A percentile compares a stretch with the other conserved stretches of the same genome.
phyloP scores from a whole-genome alignment of 2,329 filamentous ascomycete genomes.

The Stachybotrys echinatus region DNA sequence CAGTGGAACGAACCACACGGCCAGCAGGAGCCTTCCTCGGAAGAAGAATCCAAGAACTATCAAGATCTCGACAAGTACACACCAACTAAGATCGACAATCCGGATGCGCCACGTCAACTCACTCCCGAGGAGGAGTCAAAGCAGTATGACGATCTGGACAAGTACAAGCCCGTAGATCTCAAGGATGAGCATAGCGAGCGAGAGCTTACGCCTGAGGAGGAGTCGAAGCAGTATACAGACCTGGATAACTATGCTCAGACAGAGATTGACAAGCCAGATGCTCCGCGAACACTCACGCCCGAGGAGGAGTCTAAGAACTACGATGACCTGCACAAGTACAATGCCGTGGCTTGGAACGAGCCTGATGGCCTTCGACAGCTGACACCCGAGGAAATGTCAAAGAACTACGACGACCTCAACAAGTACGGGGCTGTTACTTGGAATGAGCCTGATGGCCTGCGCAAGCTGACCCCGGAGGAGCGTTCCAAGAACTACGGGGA shows the following conservation, averaged over 20 bases:
- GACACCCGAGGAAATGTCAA: slow-evolving; percentile 17
- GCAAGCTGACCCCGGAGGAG: slow-evolving; percentile 21
- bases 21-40: slow-evolving; percentile 6
- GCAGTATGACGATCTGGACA: slow-evolving; percentile 29
- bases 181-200: slow-evolving; percentile 19
- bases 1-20: slow-evolving; percentile 13
- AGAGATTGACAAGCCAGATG: slow-evolving; percentile 20
- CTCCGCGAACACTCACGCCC: slow-evolving; percentile 16
- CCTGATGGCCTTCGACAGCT: slow-evolving; percentile 13
- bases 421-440: slow-evolving; percentile 18
- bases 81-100: slow-evolving; percentile 21
- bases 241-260: slow-evolving; percentile 25
- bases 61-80: slow-evolving; percentile 30
- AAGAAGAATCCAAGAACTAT: slow-evolving; percentile 16
- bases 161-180: slow-evolving; percentile 29
- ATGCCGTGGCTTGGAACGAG: slow-evolving; percentile 20
- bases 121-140: slow-evolving; percentile 13
- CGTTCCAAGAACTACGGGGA: slow-evolving; percentile 33
- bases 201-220: slow-evolving; percentile 15
- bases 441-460: slow-evolving; percentile 20
- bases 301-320: slow-evolving; percentile 24
- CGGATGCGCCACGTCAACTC: slow-evolving; percentile 3
- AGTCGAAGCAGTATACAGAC: slow-evolving; percentile 29
- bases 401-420: slow-evolving; percentile 27
- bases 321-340: slow-evolving; percentile 23